phyloP scores from a whole-genome alignment of 495 filamentous ascomycete species.

The Parathielavia hyrcaniae region DNA sequence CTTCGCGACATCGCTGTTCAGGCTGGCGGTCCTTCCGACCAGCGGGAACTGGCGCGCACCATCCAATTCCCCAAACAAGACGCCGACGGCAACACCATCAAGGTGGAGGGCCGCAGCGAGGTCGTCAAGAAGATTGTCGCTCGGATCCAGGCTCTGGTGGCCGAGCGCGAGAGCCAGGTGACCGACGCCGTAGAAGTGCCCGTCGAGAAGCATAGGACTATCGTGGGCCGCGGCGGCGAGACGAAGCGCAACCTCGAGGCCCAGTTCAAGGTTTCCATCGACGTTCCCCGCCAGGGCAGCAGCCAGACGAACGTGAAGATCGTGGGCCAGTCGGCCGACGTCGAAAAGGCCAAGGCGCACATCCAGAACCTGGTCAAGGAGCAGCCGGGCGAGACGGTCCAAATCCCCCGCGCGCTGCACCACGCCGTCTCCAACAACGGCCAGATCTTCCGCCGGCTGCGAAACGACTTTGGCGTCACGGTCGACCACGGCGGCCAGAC shows the following conservation, averaged over 20 bases:
- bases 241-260: constrained; percentile 78
- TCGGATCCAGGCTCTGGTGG: constrained; percentile 70
- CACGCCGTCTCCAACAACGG: constrained; percentile 83
- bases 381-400: constrained; percentile 76
- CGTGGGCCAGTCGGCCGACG: constrained; percentile 65
- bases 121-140: constrained; percentile 86
- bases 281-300: constrained; percentile 72
- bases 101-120: constrained; percentile 70
- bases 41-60: constrained; percentile 69
- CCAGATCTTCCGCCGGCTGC: constrained; percentile 80
- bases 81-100: constrained; percentile 74
- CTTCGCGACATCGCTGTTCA: constrained; percentile 80
- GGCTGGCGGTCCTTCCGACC: constrained; percentile 83
- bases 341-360: constrained; percentile 79
- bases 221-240: constrained; percentile 90
- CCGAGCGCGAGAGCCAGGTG: constrained; percentile 70
- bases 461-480: constrained; percentile 73
- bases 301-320: constrained; percentile 76
- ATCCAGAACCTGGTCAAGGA: constrained; percentile 75
- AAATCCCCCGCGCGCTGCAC: constrained; percentile 73
- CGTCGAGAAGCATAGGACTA: constrained; percentile 75
- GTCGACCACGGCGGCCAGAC: constrained; percentile 82
- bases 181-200: constrained; percentile 72
- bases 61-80: constrained; percentile 85
- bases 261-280: constrained; percentile 79